A percentile compares a stretch with the other conserved stretches of the same genome.
phyloP scores from a whole-genome alignment of 2,329 filamentous ascomycete genomes.

The Zalaria obscura region DNA sequence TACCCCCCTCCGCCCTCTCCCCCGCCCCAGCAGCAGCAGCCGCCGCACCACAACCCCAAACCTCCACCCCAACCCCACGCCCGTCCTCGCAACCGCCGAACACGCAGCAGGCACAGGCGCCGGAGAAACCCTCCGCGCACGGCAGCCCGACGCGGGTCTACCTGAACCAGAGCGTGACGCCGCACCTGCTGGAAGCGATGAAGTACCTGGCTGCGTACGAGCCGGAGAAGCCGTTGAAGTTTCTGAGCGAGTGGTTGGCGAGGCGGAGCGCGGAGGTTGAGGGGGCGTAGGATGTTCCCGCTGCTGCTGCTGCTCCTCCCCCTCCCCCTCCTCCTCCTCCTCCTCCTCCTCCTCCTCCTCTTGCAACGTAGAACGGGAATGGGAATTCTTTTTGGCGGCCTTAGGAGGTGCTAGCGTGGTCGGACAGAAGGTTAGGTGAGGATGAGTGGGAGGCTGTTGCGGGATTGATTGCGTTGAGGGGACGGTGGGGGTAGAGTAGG shows the following conservation, averaged over 20 bases:
- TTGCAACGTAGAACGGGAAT: too few relatives aligned
- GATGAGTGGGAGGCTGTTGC: not conserved
- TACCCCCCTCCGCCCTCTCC: not conserved
- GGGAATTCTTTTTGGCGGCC: not conserved
- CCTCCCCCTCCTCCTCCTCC: too few relatives aligned
- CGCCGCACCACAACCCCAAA: not conserved
- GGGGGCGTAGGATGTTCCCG: constrained; percentile 10
- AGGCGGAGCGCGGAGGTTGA: constrained; percentile 34
- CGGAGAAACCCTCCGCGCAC: constrained; percentile 27
- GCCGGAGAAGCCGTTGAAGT: constrained; percentile 37
- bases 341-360: too few relatives aligned
- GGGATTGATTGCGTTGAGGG: not conserved
- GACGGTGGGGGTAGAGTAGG: not conserved
- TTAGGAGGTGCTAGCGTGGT: not conserved
- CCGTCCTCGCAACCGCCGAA: constrained; percentile 12
- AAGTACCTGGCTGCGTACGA: constrained; percentile 35
- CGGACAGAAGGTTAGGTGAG: not conserved
- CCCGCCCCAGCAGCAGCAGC: constrained; percentile 2
- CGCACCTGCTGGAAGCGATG: constrained; percentile 37
- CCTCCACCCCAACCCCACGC: constrained; percentile 8
- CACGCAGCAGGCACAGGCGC: constrained; percentile 11
- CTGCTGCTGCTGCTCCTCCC: too few relatives aligned
- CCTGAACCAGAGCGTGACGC: constrained; percentile 34
- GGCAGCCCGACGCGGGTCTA: constrained; percentile 34
- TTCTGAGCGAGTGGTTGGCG: constrained; percentile 32